A percentile compares a stretch with the other conserved stretches of the same genome.
These are phyloP conservation scores for Cryptosporidium baileyi DNA, from an alignment of 169 alveolate species.

Conservation along the genomic window DNA sequence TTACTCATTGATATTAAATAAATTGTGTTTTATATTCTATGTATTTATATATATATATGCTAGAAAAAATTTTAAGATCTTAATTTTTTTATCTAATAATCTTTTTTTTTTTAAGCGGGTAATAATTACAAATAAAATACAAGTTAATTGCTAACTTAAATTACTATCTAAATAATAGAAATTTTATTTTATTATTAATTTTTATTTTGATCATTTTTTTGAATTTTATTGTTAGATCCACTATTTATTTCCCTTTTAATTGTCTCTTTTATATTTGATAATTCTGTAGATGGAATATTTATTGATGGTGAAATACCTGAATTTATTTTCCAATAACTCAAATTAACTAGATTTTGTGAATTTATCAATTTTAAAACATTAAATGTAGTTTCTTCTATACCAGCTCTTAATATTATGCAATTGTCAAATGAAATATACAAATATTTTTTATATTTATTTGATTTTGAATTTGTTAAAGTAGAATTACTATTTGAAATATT, in stretches of 20 bases:
- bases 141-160: too few species aligned
- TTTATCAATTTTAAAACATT: neutral
- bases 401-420: neutral
- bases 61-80: too few species aligned
- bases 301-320: constrained; percentile 43
- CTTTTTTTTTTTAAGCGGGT: too few species aligned
- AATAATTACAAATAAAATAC: too few species aligned
- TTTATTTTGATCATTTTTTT: too few species aligned
- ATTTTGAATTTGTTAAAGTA: neutral
- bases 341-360: neutral
- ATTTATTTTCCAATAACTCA: constrained; percentile 47
- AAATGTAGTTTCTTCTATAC: neutral
- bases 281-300: neutral
- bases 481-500: neutral
- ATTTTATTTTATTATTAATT: too few species aligned
- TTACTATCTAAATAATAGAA: too few species aligned
- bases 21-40: neutral
- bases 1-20: neutral
- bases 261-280: neutral
- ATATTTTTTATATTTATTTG: neutral
- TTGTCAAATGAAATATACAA: constrained; percentile 32
- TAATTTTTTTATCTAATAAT: too few species aligned
- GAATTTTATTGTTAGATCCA: too few species aligned
- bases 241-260: too few species aligned
- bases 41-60: too few species aligned